Percentiles rank a stretch among this genome's conserved stretches.
phyloP scores from a whole-genome alignment of 306 rosid species.

The Inga oerstediana region DNA sequence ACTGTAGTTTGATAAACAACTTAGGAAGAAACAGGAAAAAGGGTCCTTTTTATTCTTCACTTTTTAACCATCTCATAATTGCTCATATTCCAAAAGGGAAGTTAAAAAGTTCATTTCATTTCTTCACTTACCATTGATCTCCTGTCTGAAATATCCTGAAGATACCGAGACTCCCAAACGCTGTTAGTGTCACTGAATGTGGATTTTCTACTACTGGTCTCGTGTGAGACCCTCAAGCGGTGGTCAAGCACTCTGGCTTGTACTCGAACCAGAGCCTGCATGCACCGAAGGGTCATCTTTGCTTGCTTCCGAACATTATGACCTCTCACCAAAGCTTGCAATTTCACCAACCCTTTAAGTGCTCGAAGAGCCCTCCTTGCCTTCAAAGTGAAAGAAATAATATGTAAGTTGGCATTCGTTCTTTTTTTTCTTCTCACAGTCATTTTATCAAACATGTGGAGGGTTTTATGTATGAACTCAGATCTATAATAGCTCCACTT shows the following conservation, averaged over 20 bases:
- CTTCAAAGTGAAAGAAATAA: slow-evolving; percentile 34
- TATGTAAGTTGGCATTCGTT: background rate
- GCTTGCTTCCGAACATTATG: slow-evolving; percentile 97
- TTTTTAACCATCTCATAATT: slow-evolving; percentile 9
- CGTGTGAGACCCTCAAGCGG: slow-evolving; percentile 73
- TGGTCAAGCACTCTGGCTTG: slow-evolving; percentile 89
- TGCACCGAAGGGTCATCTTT: slow-evolving; percentile 88
- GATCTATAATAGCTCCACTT: slow-evolving; percentile 38
- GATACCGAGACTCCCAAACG: slow-evolving; percentile 69
- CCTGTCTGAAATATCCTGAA: slow-evolving; percentile 81
- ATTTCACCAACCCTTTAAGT: slow-evolving; percentile 86
- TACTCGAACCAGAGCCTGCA: slow-evolving; percentile 92
- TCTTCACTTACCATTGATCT: slow-evolving; percentile 59
- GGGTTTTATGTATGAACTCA: background rate
- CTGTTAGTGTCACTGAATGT: slow-evolving; percentile 79
- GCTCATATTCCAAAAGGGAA: slow-evolving; percentile 16
- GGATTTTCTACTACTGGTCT: slow-evolving; percentile 76
- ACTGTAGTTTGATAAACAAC: slow-evolving; percentile 24
- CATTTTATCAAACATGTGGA: background rate
- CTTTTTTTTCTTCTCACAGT: background rate
- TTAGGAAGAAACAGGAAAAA: slow-evolving; percentile 30
- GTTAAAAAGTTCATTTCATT: background rate
- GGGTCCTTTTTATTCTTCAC: background rate
- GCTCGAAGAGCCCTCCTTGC: slow-evolving; percentile 97
- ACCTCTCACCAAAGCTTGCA: slow-evolving; percentile 96